Conservation (phyloP, 2,329 filamentous ascomycete species). For the Phoma sp. region DNA sequence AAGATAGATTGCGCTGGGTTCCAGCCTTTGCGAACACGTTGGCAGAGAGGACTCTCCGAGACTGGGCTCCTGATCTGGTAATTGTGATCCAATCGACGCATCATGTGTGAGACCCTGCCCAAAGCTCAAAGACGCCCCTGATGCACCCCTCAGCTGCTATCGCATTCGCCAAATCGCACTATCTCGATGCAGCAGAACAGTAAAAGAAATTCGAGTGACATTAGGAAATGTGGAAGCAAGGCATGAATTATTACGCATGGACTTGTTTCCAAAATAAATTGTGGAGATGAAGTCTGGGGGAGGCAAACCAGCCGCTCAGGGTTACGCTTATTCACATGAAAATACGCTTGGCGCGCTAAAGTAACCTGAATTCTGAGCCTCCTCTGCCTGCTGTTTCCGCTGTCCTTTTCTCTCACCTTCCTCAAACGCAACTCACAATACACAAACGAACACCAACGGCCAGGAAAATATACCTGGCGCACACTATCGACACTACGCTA, state of each 20-base stretch:
- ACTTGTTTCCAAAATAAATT: constrained; percentile 3
- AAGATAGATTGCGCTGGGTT: constrained; percentile 5
- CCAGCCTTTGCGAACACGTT: constrained; percentile 6
- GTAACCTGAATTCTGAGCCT: constrained; percentile 28
- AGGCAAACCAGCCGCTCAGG: constrained; percentile 23
- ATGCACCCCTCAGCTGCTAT: not conserved
- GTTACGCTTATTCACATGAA: constrained; percentile 36
- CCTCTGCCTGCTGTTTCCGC: constrained; percentile 23
- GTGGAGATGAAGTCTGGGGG: constrained; percentile 25
- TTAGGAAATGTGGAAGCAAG: constrained; percentile 5
- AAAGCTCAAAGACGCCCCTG: constrained; percentile 8
- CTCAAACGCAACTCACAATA: constrained; percentile 29
- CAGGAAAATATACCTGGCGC: constrained; percentile 43
- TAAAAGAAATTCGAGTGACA: not conserved
- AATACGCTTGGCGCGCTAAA: constrained; percentile 22
- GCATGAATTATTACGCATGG: constrained; percentile 13
- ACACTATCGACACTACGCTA: constrained; percentile 28
- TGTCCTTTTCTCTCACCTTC: constrained; percentile 23
- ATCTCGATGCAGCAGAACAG: not conserved
- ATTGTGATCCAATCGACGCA: constrained; percentile 17
- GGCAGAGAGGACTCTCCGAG: not conserved
- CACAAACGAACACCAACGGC: constrained; percentile 27
- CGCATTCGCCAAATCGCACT: not conserved
- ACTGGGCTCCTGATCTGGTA: constrained; percentile 4
- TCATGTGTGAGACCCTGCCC: constrained; percentile 20